These are phyloP conservation scores for Calocybe cyanea DNA, from an alignment of 768 basidiomycete genomes.

Conservation along the genomic window DNA sequence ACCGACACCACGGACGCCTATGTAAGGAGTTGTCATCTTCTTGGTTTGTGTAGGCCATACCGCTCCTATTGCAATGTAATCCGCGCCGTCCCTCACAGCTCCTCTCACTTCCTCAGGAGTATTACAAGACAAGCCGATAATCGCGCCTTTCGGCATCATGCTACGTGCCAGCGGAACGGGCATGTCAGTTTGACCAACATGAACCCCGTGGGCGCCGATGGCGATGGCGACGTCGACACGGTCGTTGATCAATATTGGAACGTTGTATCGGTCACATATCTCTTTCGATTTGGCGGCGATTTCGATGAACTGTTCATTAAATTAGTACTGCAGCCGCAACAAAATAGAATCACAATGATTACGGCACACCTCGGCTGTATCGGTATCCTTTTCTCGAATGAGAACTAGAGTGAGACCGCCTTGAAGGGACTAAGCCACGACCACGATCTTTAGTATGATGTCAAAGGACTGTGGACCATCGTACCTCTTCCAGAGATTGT, in stretches of 20 bases:
- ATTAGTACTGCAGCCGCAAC: neutral
- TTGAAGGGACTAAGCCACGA: conserved; percentile 54
- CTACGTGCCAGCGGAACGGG: conserved; percentile 58
- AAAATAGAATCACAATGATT: conserved; percentile 21
- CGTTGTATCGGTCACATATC: conserved; percentile 70
- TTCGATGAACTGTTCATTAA: conserved; percentile 59
- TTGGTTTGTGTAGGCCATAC: conserved; percentile 84
- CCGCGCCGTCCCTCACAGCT: conserved; percentile 63
- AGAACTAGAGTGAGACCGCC: conserved; percentile 92
- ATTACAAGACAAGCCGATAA: conserved; percentile 82
- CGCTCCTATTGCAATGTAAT: conserved; percentile 88
- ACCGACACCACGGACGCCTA: conserved; percentile 75
- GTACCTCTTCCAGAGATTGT: conserved; percentile 71
- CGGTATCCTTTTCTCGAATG: conserved; percentile 79
- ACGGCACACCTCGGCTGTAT: conserved; percentile 82
- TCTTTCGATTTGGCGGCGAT: conserved; percentile 67
- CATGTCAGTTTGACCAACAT: conserved; percentile 89
- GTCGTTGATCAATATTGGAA: conserved; percentile 87
- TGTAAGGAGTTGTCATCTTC: conserved; percentile 52
- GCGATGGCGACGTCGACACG: conserved; percentile 85
- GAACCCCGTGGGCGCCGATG: conserved; percentile 72
- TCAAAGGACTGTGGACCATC: neutral
- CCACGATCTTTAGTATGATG: neutral
- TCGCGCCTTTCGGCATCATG: conserved; percentile 62
- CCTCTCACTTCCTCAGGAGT: conserved; percentile 57